These are phyloP conservation scores for Clonostachys byssicola DNA, from an alignment of 2,329 filamentous ascomycete species.

Conservation along the genomic window DNA sequence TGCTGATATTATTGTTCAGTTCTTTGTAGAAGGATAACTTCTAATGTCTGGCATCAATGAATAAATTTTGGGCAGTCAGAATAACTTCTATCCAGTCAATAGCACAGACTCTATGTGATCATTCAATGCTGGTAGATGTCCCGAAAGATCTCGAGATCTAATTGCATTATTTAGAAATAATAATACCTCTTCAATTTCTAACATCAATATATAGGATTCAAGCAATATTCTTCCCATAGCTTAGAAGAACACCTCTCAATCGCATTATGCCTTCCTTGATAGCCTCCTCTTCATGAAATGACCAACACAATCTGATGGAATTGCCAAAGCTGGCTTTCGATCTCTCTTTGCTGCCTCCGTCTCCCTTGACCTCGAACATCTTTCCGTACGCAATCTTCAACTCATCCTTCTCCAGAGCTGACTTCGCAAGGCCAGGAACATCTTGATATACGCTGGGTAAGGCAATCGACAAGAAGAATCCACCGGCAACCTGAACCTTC, in stretches of 20 bases:
- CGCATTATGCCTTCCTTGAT: conserved; percentile 52
- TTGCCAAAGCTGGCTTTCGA: conserved; percentile 33
- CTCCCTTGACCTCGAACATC: conserved; percentile 43
- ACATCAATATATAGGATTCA: not conserved
- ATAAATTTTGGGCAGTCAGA: not conserved
- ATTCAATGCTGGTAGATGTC: too few relatives aligned
- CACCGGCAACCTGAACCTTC: conserved; percentile 43
- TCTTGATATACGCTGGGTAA: conserved; percentile 33
- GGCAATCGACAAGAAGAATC: conserved; percentile 55
- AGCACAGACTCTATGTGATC: too few relatives aligned
- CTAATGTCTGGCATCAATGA: too few relatives aligned
- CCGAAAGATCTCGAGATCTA: too few relatives aligned
- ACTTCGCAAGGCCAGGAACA: conserved; percentile 28
- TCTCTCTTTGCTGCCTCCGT: conserved; percentile 19
- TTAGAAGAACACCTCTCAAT: conserved; percentile 18
- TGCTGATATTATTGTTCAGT: conserved; percentile 10
- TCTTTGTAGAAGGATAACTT: conserved; percentile 3
- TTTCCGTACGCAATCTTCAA: conserved; percentile 50
- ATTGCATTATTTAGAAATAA: too few relatives aligned
- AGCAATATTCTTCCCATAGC: conserved; percentile 3
- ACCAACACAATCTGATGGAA: conserved; percentile 48
- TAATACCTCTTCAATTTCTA: not conserved
- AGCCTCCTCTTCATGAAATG: conserved; percentile 49
- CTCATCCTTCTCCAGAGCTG: conserved; percentile 45
- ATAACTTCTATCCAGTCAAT: not conserved